Evolutionary conservation across 2,329 filamentous ascomycete species (phyloP), one percentile per base, ranked within the genome.

Genomic region (Monilinia vaccinii-corymbosi): DNA sequence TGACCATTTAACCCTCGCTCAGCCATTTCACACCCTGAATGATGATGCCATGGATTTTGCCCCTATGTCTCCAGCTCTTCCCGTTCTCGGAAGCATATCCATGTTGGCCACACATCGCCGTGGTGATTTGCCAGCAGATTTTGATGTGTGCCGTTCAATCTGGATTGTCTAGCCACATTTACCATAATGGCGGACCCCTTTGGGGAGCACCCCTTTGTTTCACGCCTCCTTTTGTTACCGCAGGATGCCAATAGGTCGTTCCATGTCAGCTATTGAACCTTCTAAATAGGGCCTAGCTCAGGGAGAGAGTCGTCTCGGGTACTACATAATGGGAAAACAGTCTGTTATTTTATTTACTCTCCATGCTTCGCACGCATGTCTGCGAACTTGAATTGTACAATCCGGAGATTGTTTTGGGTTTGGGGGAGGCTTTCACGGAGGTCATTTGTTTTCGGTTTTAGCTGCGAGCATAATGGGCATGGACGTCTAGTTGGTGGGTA

Each of bases 371-470:
- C 28, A 32, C 51, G n/a, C 38, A 4, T 34, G 51, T 44, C 25
- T 44, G 38, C 38, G 50, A 42, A 42, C 38, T 10, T 55, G 40
- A 23, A 38, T 34, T 55, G 51, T 55, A 44, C 51, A 28, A 55
- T 55, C 45, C 18, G 13, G 47, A 34, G 8, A 44, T 44, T 55
- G 38, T 3, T 44, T 44, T 21, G 23, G 8, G 38, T 53, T 44
- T 18, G 28, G n/a, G n/a, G 38, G n/a, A 44, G 51, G 51, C 32
- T 34, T 16, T 55, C 5, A 32, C 21, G 51, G 28, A 55, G 25
- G 28, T 53, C 50, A 53, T 55, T 14, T 31, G 25, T 55, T 55
- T 53, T 42, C n/a, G n/a, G n/a, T 23, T 55, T 49, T 32, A 16
- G 25, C 23, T 11, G 38, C 23, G 28, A 55, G 28, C n/a, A 44